Base-by-base conservation (phyloP, 2,329 filamentous ascomycete species). In the Xylariales sp. region DNA sequence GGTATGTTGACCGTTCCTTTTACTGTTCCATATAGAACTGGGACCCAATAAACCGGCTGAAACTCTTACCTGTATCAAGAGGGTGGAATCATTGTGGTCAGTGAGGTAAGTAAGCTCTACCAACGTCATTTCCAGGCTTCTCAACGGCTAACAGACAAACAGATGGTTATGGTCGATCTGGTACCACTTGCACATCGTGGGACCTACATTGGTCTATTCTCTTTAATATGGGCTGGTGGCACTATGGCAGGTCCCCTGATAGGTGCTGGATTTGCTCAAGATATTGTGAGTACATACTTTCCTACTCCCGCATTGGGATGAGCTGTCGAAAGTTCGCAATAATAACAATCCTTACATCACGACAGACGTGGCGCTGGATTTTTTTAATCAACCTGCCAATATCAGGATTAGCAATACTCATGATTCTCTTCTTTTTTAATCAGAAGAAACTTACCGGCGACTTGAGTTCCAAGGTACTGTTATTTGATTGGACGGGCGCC, bases 311-410 rank as follows among this genome's bases (percentile, higher is more conserved):
- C n/a, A n/a, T n/a, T n/a, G n/a, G n/a, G n/a, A n/a, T n/a, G n/a
- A n/a, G n/a, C n/a, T n/a, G n/a, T n/a, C n/a, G n/a, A n/a, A n/a
- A n/a, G n/a, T n/a, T n/a, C n/a, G n/a, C n/a, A n/a, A n/a, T n/a
- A n/a, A n/a, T n/a, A n/a, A n/a, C n/a, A n/a, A n/a, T n/a, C n/a
- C n/a, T n/a, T n/a, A n/a, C n/a, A n/a, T n/a, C n/a, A n/a, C n/a
- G n/a, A n/a, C n/a, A 44, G 41, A 60, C 58, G 1, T 80, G 78
- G 79, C 59, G 72, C 6, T 84, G 79, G 78, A 74, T 83, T 33
- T 82, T 83, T 52, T 85, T 72, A 67, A 68, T 81, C 46, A 83
- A 83, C 46, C 57, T 81, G 3, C 76, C 78, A 3, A 73, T 82
- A 48, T 66, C 70, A 21, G 72, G 61, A 3, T 42, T 77, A 13